phyloP scores from a whole-genome alignment of 768 basidiomycete genomes.

The Galerina marginata region DNA sequence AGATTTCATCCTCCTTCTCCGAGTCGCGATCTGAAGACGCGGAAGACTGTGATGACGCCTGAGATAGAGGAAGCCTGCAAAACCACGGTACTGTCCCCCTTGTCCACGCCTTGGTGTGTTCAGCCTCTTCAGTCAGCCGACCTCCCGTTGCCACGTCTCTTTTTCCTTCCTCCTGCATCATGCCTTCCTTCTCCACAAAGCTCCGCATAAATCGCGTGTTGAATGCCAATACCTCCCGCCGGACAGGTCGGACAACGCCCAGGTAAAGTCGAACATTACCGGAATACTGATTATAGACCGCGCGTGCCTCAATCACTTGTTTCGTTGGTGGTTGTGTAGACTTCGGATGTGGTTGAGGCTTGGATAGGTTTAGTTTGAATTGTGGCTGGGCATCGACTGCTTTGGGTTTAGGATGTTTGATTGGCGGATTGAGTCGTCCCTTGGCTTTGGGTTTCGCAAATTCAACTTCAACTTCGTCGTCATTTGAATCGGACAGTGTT shows the following conservation, averaged over 20 bases:
- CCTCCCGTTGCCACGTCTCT: too few relatives aligned
- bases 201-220: background rate
- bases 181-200: background rate
- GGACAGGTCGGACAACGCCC: background rate
- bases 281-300: background rate
- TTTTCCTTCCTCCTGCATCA: too few relatives aligned
- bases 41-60: background rate
- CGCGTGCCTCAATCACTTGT: background rate
- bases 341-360: background rate
- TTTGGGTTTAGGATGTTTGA: too few relatives aligned
- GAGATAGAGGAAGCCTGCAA: background rate
- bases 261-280: background rate
- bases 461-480: background rate
- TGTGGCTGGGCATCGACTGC: background rate
- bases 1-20: background rate
- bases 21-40: background rate
- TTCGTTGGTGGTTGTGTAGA: background rate
- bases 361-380: too few relatives aligned
- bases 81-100: background rate
- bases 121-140: background rate
- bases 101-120: background rate
- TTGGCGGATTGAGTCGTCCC: background rate
- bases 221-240: background rate
- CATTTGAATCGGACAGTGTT: background rate
- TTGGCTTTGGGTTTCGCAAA: background rate